Percentiles rank a stretch among this genome's conserved stretches.
These are phyloP conservation scores for Fomitopsis schrenkii DNA, from an alignment of 1,284 basidiomycete species.

Conservation along the genomic window DNA sequence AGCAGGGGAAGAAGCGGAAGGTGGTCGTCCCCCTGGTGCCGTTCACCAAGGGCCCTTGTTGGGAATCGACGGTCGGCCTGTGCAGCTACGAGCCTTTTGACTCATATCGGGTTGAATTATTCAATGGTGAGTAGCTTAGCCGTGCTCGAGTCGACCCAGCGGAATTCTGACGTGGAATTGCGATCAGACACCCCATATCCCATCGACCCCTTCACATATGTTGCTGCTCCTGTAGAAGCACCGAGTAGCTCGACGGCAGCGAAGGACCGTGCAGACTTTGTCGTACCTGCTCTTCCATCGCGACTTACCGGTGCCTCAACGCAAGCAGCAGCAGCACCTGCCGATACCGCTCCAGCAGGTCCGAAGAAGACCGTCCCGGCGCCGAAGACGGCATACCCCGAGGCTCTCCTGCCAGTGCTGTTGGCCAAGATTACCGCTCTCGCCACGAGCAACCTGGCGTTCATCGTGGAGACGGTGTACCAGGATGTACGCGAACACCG, in stretches of 20 bases:
- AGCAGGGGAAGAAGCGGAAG: conserved; percentile 57
- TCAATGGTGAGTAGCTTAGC: conserved; percentile 59
- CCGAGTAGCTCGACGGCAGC: conserved; percentile 17
- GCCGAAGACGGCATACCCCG: conserved; percentile 66
- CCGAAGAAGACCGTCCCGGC: conserved; percentile 31
- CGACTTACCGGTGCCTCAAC: conserved; percentile 11
- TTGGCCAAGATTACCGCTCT: conserved; percentile 53
- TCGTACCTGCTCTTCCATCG: conserved; percentile 36
- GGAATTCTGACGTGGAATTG: background rate
- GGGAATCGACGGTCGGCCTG: conserved; percentile 60
- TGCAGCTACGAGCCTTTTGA: conserved; percentile 64
- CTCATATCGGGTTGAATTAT: conserved; percentile 66
- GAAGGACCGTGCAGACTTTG: conserved; percentile 25
- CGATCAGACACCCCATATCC: conserved; percentile 65
- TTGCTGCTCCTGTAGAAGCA: conserved; percentile 44
- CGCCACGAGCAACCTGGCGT: conserved; percentile 54
- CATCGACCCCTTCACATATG: conserved; percentile 75
- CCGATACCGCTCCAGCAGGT: conserved; percentile 4
- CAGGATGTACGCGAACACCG: conserved; percentile 61
- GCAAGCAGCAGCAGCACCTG: background rate
- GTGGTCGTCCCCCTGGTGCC: conserved; percentile 73
- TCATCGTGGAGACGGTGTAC: conserved; percentile 69
- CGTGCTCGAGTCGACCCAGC: background rate
- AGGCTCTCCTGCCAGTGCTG: conserved; percentile 53
- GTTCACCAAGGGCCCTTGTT: conserved; percentile 73